These are phyloP conservation scores for Populus pruinosa DNA, from an alignment of 345 rosid species.

Conservation along the genomic window DNA sequence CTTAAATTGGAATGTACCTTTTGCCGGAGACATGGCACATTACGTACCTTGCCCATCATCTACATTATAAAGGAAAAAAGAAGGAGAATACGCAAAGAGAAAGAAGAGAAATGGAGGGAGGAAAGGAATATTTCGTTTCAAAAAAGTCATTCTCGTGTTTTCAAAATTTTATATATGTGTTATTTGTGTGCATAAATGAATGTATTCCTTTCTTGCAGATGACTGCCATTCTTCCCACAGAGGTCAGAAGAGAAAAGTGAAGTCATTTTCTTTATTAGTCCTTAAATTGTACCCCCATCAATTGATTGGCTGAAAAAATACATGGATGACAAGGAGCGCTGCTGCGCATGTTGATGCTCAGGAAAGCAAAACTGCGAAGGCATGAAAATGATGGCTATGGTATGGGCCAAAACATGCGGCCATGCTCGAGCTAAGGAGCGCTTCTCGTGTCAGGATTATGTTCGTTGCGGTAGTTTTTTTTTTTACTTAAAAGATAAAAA, in stretches of 20 bases:
- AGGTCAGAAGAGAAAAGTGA: no score
- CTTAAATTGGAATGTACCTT: not conserved
- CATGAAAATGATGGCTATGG: not conserved
- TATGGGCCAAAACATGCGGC: not conserved
- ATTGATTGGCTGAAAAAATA: not conserved
- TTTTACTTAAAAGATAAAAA: fast-evolving
- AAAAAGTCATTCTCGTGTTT: not conserved
- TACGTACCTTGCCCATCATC: not conserved
- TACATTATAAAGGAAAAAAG: not conserved
- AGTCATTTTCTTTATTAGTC: no score
- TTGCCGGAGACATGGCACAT: not conserved
- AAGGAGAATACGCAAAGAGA: not conserved
- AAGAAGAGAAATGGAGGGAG: not conserved
- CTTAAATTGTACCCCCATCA: no score
- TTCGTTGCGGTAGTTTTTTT: no score
- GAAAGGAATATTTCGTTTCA: not conserved
- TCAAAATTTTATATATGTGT: not conserved
- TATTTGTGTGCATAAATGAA: no score
- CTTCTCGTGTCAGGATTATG: not conserved
- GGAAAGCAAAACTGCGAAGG: not conserved
- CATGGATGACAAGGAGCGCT: not conserved
- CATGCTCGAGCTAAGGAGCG: not conserved
- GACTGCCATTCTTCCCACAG: no score
- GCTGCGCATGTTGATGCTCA: not conserved
- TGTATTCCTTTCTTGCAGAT: no score